These are phyloP conservation scores for Hypoxylon sp. DNA, from an alignment of 2,329 filamentous ascomycete genomes.

Conservation along the genomic window DNA sequence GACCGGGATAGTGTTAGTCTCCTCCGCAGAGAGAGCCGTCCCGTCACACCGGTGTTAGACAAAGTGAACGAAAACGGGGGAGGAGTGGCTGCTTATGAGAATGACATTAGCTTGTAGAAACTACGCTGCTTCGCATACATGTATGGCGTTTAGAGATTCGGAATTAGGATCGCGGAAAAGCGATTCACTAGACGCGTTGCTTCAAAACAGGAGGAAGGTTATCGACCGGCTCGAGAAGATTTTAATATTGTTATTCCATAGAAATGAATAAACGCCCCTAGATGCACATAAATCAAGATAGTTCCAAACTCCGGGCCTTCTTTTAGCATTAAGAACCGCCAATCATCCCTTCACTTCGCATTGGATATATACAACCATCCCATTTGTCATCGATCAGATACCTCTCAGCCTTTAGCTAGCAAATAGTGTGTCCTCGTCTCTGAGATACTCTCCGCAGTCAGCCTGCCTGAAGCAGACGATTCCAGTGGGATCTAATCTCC, in stretches of 20 bases:
- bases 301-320: constrained; percentile 45
- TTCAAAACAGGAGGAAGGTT: constrained; percentile 11
- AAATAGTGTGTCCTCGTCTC: constrained; percentile 81
- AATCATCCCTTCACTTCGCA: constrained; percentile 10
- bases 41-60: constrained; percentile 63
- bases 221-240: constrained; percentile 1
- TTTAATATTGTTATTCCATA: constrained; percentile 14
- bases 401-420: constrained; percentile 59
- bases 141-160: constrained; percentile 19
- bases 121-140: constrained; percentile 16
- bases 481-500: constrained; percentile 89
- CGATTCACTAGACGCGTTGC: constrained; percentile 13
- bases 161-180: constrained; percentile 14
- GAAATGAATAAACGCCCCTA: constrained; percentile 39
- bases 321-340: constrained; percentile 3
- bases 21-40: constrained; percentile 69
- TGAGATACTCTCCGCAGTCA: constrained; percentile 93
- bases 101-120: constrained; percentile 29
- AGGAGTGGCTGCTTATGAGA: constrained; percentile 46
- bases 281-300: constrained; percentile 38
- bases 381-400: neutral
- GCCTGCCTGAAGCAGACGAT: constrained; percentile 92
- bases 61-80: constrained; percentile 35
- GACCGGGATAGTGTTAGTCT: constrained; percentile 90
- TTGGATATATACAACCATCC: constrained; percentile 24